Evolutionary conservation across 2,329 filamentous ascomycete species (phyloP), one percentile per base, ranked within the genome.

Genomic region (Cercospora sesami): DNA sequence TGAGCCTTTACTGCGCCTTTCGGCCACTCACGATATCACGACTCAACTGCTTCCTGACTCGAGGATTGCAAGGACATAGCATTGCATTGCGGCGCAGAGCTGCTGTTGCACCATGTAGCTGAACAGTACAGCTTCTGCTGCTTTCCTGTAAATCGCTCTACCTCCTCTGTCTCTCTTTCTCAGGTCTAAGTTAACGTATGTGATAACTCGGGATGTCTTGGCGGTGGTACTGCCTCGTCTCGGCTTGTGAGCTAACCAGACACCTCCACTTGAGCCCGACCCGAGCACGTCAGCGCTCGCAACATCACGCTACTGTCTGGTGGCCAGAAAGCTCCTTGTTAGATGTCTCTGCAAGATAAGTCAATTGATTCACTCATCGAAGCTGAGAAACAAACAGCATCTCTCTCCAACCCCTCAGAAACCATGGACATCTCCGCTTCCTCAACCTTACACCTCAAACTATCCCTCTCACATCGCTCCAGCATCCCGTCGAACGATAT

Each of bases 21-120:
- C 16, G 31, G 33, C 53, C 57, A 31, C 53, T 59, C 62, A 64
- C 53, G 62, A 64, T 59, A 58, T 64, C 62, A 64, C 62, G 62
- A 64, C 60, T 51, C 60, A 62, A 59, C 31, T 59, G 55, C 55
- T 61, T 45, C 18, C 59, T 7, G 16, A 61, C 26, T 4, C 36
- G 21, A 23, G 59, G 18, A 45, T 23, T 39, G 59, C 59, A 61
- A 59, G 36, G 36, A 36, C 59, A 62, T 62, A 48, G 42, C 60
- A 62, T 62, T 48, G 60, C 60, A 48, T 61, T 33, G 59, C 59
- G 26, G 42, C 36, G 42, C 18, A 62, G 60, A 62, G 60, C 42
- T 51, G 28, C 60, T 48, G 60, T 48, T 23, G 60, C 42, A 42
- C 36, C n/a, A 30, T 51, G 42, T 51, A 62, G 60, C 39, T 42